Base-by-base conservation (phyloP, 2,329 filamentous ascomycete species). In the Atkinsonella texensis region DNA sequence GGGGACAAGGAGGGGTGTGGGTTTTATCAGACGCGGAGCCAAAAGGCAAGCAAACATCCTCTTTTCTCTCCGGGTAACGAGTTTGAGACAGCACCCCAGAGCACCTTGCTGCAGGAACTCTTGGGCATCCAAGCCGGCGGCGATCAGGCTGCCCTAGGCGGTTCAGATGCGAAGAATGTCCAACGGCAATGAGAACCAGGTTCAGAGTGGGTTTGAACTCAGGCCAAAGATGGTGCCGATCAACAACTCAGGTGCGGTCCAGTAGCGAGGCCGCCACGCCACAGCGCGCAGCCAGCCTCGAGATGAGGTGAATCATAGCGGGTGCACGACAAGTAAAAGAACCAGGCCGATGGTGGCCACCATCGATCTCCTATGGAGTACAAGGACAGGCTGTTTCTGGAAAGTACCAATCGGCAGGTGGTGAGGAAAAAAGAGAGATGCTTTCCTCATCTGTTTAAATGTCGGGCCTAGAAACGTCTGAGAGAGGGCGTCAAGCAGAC, bases 241-340 rank as follows among this genome's bases (percentile, higher is more conserved):
- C 51, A 52, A 44, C 31, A 52, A 20, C 51, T 46, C 32, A 9
- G 46, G 38, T 40, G 17, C 39, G 50, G 39, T 20, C 47, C 33
- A 12, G 17, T 40, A 6, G 9, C 17, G 39, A 49, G 45, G 35
- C 20, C 39, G 33, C 33, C 39, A 38, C 31, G 45, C 31, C 50
- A 52, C 50, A 39, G 40, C 39, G 40, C 39, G 41, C 17, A 51
- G 44, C 18, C 50, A 32, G 28, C 28, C 28, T 28, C 40, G 39
- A 12, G 20, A 15, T 50, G 47, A 23, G 47, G 10, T 42, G 23
- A 15, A 44, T 41, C 41, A 15, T 12, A 32, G 18, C n/a, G 28
- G 20, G 13, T 18, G 17, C 10, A 4, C 12, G 11, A 31, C 6
- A 8, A 47, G 38, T 11, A 39, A 43, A 43, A 18, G 17, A 20